Conservation (phyloP, 306 rosid genomes). For the Astragalus membranaceus region DNA sequence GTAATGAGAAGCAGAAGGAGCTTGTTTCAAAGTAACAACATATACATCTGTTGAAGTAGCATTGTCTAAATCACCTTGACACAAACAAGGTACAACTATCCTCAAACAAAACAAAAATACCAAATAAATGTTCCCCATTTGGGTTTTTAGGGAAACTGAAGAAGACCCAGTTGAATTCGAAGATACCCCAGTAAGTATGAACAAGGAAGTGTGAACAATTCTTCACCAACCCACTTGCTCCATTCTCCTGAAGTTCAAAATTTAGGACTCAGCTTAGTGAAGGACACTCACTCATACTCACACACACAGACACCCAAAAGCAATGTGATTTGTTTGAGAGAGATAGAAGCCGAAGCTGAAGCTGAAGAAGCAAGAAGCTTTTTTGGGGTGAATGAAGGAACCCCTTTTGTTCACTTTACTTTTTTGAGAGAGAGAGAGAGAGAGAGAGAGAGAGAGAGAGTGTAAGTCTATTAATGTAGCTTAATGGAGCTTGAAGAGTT, state of each 20-base stretch:
- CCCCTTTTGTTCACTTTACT: conserved; percentile 15
- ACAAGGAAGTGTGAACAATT: conserved; percentile 7
- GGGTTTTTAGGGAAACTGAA: conserved; percentile 15
- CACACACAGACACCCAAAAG: not conserved
- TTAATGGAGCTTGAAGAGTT: conserved; percentile 34
- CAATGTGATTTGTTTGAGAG: conserved; percentile 16
- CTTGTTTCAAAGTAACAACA: conserved; percentile 68
- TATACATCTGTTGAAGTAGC: conserved; percentile 54
- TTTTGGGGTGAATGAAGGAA: conserved; percentile 27
- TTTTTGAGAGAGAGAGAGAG: conserved; percentile 12
- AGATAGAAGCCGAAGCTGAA: conserved; percentile 5
- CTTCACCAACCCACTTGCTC: conserved; percentile 32
- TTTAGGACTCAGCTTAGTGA: not conserved
- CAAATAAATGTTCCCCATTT: conserved; percentile 44
- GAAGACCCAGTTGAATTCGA: conserved; percentile 21
- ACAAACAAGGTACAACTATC: conserved; percentile 33
- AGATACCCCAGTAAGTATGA: conserved; percentile 5
- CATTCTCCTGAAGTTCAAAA: conserved; percentile 28
- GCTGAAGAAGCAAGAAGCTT: conserved; percentile 33
- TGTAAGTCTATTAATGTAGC: not conserved
- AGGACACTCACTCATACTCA: conserved; percentile 1
- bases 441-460: conserved; percentile 15
- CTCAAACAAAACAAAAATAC: conserved; percentile 39
- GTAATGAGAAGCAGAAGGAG: conserved; percentile 60
- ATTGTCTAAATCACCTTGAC: conserved; percentile 49